Conservation (phyloP, 352 stramenopile species). For the Phytopythium vexans region DNA sequence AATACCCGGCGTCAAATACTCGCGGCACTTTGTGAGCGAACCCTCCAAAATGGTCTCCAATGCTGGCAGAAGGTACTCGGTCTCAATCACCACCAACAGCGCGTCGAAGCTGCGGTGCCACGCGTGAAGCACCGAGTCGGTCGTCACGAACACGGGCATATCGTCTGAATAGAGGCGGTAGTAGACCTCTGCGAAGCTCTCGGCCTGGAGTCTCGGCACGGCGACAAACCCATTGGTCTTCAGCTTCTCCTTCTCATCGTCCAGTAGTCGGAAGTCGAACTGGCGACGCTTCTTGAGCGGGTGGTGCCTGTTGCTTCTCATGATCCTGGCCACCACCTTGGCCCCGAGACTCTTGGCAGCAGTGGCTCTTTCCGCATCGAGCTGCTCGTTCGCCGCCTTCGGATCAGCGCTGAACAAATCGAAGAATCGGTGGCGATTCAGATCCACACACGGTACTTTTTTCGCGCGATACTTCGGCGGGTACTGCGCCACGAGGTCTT, state of each 20-base stretch:
- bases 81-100: constrained; percentile 19
- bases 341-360: constrained; percentile 1
- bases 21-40: constrained; percentile 1
- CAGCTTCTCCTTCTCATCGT: constrained; percentile 14
- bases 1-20: neutral
- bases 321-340: constrained; percentile 3
- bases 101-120: constrained; percentile 36
- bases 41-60: constrained; percentile 1
- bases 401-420: constrained; percentile 17
- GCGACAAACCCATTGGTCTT: constrained; percentile 14
- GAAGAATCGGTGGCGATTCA: constrained; percentile 3
- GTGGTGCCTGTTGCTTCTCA: constrained; percentile 6
- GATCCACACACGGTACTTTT: neutral
- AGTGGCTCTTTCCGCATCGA: constrained; percentile 3
- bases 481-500: neutral
- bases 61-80: constrained; percentile 1
- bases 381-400: constrained; percentile 3
- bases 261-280: constrained; percentile 19
- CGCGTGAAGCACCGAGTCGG: constrained; percentile 30
- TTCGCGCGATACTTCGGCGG: neutral
- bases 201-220: constrained; percentile 8
- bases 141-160: constrained; percentile 29
- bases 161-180: constrained; percentile 28
- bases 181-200: constrained; percentile 29
- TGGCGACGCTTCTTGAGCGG: constrained; percentile 11